Evolutionary conservation across 2,329 filamentous ascomycete genomes (phyloP), one percentile per base, ranked within the genome.

Genomic region (Exophiala aquamarina): DNA sequence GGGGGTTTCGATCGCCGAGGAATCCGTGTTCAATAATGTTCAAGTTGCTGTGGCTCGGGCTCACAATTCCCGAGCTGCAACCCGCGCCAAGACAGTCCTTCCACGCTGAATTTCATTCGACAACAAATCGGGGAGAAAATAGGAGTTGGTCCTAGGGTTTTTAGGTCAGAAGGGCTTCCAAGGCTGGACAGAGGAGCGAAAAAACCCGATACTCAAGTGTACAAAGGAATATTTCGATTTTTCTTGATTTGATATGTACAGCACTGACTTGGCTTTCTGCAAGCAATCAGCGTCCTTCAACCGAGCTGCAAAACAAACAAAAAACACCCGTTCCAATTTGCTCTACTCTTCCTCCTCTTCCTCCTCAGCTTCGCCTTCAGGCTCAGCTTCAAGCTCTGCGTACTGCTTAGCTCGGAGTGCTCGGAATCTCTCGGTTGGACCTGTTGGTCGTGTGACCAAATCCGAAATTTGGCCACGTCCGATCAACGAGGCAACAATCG

Each of bases 401-500:
- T 69, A 63, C 63, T 73, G 67, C 54, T 68, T 59, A 59, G 66
- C 71, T 50, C 77, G 68, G 52, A 83, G 68, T 32, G 73, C 72
- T 61, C 72, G 67, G 29, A 77, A 66, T 26, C 72, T 66, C 52
- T 77, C 73, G 11, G 70, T 70, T 4, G 74, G 70, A 32, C 69
- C 66, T 14, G 70, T 63, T 29, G 67, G 56, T 52, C 63, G 66
- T 42, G 64, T 73, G 58, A 83, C 70, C 61, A 76, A 72, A 58
- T 81, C 75, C 33, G 74, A 76, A 57, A 94, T 83, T 71, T 91
- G 86, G 61, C 90, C 86, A 52, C 91, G 83, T 32, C 89, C 89
- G 54, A 96, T 79, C 57, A 96, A 73, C 54, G 82, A 92, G 58
- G 89, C 72, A 33, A 93, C 82, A 58, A 96, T 92, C 54, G 86